Conservation (phyloP, 2,329 filamentous ascomycete species). For the Talaromyces funiculosus region DNA sequence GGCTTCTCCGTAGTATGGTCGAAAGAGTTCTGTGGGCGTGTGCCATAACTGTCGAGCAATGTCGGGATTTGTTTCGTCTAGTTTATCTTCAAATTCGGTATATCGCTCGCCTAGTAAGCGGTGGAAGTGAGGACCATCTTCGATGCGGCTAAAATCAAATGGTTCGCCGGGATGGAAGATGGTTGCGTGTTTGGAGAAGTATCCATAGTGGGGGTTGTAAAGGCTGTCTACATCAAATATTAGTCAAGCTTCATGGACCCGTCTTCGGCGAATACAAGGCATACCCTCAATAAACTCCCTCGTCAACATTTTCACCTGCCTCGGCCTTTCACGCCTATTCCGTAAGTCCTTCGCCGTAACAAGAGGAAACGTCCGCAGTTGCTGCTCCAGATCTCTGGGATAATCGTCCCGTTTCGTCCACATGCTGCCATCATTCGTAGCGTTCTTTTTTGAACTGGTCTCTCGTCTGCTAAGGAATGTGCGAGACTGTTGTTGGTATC, state of each 20-base stretch:
- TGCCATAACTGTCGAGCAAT: constrained; percentile 92
- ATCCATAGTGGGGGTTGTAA: constrained; percentile 91
- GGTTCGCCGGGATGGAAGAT: constrained; percentile 91
- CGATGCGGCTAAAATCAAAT: constrained; percentile 76
- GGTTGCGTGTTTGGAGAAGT: constrained; percentile 92
- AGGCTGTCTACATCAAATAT: constrained; percentile 64
- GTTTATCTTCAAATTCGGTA: constrained; percentile 78
- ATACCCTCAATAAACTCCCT: constrained; percentile 93
- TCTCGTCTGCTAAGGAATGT: constrained; percentile 30
- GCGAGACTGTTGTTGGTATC: constrained; percentile 29
- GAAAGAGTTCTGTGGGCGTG: constrained; percentile 94
- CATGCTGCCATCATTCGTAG: constrained; percentile 55
- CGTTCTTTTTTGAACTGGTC: constrained; percentile 33
- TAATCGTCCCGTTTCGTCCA: constrained; percentile 85
- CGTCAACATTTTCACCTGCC: constrained; percentile 91
- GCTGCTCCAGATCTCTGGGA: constrained; percentile 68
- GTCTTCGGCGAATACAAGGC: not conserved
- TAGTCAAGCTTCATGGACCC: not conserved
- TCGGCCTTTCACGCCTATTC: constrained; percentile 66
- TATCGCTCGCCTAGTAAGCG: constrained; percentile 70
- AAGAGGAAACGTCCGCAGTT: constrained; percentile 75
- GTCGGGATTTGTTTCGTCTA: constrained; percentile 68
- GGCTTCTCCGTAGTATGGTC: constrained; percentile 93
- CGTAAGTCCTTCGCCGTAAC: constrained; percentile 79
- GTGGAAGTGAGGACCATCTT: constrained; percentile 83